Evolutionary conservation across 1,284 basidiomycete genomes (phyloP).

Genomic region (Boletus mariae): DNA sequence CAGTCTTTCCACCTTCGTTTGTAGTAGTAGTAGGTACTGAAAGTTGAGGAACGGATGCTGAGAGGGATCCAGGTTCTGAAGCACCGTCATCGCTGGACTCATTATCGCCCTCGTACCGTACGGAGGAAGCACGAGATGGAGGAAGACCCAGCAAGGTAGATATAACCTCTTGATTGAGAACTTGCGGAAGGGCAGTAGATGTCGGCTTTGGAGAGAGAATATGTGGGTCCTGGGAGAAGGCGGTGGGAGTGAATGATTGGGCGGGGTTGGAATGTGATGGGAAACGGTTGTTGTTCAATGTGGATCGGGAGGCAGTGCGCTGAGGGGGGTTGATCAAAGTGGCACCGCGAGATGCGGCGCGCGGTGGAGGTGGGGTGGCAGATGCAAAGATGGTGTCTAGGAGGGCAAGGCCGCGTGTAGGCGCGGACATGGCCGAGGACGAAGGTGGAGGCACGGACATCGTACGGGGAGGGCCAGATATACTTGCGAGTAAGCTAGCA

Average conservation of each 20-base stretch:
- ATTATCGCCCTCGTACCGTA: slow-evolving; percentile 59
- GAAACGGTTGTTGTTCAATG: slow-evolving; percentile 4
- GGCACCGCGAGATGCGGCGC: slow-evolving; percentile 18
- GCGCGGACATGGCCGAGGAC: slow-evolving; percentile 23
- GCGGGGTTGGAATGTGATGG: slow-evolving; percentile 1
- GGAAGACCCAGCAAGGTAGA: slow-evolving; percentile 52
- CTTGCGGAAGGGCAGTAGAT: slow-evolving; percentile 45
- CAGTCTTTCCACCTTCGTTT: slow-evolving; percentile 16
- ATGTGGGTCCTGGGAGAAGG: slow-evolving; percentile 29
- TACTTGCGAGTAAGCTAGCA: slow-evolving; percentile 24
- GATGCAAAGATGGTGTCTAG: slow-evolving; percentile 54
- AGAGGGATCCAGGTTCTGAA: slow-evolving; percentile 40
- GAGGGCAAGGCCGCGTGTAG: slow-evolving; percentile 41
- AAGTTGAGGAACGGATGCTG: slow-evolving; percentile 36
- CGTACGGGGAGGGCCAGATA: slow-evolving; percentile 26
- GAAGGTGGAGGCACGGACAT: slow-evolving; percentile 32
- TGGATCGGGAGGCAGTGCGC: slow-evolving; percentile 6
- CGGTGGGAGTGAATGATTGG: slow-evolving; percentile 13
- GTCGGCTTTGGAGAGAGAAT: slow-evolving; percentile 48
- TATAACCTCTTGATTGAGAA: slow-evolving; percentile 63
- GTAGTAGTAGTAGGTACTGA: slow-evolving; percentile 16
- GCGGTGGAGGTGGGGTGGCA: slow-evolving; percentile 29
- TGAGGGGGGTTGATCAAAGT: slow-evolving; percentile 13
- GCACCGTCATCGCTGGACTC: slow-evolving; percentile 49
- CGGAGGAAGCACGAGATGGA: slow-evolving; percentile 51